Evolutionary conservation across 2,329 filamentous ascomycete species (phyloP).

Genomic region (Paecilomyces fulvus): DNA sequence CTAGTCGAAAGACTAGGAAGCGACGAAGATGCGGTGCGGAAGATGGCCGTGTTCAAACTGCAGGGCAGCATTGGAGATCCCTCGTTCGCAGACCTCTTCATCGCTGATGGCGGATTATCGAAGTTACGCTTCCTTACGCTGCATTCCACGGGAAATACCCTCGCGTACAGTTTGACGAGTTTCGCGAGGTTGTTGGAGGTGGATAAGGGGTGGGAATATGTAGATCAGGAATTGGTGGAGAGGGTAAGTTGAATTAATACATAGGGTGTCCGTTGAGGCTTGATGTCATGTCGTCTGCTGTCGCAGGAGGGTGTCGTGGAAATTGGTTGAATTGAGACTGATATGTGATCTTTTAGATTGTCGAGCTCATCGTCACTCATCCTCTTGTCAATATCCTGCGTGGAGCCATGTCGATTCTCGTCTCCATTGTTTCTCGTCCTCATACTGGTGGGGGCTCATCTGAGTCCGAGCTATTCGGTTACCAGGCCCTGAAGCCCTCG

Average conservation of each 20-base stretch:
- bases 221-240: conserved; percentile 47
- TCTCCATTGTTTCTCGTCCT: conserved; percentile 83
- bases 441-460: conserved; percentile 47
- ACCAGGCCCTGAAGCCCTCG: conserved; percentile 83
- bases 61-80: conserved; percentile 93
- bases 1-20: conserved; percentile 52
- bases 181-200: conserved; percentile 82
- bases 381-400: conserved; percentile 95
- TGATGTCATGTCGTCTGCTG: background rate
- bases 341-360: conserved; percentile 45
- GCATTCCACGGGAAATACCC: conserved; percentile 79
- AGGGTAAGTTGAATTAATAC: conserved; percentile 40
- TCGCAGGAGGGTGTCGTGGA: background rate
- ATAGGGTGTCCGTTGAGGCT: background rate
- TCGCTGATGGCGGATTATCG: conserved; percentile 74
- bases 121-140: conserved; percentile 77
- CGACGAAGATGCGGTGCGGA: conserved; percentile 79
- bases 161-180: conserved; percentile 90
- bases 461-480: conserved; percentile 65
- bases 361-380: conserved; percentile 88
- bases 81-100: conserved; percentile 93
- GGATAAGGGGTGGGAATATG: conserved; percentile 89
- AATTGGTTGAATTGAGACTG: background rate
- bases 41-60: conserved; percentile 98
- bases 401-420: conserved; percentile 93